Percentiles rank a stretch among this genome's conserved stretches.
Evolutionary conservation across 352 stramenopile genomes (phyloP).

Genomic region (Plasmopara viticola): DNA sequence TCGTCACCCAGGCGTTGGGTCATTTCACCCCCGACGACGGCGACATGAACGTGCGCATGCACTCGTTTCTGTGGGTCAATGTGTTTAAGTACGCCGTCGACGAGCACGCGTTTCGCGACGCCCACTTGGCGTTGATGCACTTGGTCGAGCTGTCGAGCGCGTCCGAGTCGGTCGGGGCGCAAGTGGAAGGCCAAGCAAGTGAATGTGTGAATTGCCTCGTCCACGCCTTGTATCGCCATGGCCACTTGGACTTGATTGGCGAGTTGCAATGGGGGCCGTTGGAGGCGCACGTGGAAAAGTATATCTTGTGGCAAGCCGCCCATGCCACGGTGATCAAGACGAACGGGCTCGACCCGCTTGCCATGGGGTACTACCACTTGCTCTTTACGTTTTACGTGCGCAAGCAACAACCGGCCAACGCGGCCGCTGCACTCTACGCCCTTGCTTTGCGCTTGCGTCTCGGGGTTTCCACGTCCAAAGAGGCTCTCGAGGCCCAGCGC

Average conservation of each 20-base stretch:
- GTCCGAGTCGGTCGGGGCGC: constrained; percentile 3
- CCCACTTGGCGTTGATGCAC: constrained; percentile 70
- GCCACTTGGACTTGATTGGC: constrained; percentile 60
- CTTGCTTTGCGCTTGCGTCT: constrained; percentile 48
- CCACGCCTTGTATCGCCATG: constrained; percentile 63
- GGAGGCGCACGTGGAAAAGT: constrained; percentile 56
- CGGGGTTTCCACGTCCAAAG: constrained; percentile 28
- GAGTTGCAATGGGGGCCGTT: constrained; percentile 64
- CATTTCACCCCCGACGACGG: constrained; percentile 24
- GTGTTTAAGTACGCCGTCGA: constrained; percentile 79
- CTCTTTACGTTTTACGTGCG: constrained; percentile 65
- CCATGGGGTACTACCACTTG: constrained; percentile 58
- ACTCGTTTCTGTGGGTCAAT: constrained; percentile 80
- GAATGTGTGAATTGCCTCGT: constrained; percentile 72
- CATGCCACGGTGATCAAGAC: constrained; percentile 49
- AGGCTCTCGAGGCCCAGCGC: constrained; percentile 47
- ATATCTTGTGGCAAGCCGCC: constrained; percentile 66
- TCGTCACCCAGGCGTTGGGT: constrained; percentile 48
- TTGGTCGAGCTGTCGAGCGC: constrained; percentile 39
- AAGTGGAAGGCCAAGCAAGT: constrained; percentile 32
- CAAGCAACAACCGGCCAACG: constrained; percentile 57
- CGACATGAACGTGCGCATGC: constrained; percentile 32
- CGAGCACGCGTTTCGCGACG: constrained; percentile 49
- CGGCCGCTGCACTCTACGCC: constrained; percentile 50
- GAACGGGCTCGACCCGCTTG: constrained; percentile 31